A percentile compares a stretch with the other conserved stretches of the same genome.
These are phyloP conservation scores for Schizophyllum amplum DNA, from an alignment of 1,284 basidiomycete species.

Conservation along the genomic window DNA sequence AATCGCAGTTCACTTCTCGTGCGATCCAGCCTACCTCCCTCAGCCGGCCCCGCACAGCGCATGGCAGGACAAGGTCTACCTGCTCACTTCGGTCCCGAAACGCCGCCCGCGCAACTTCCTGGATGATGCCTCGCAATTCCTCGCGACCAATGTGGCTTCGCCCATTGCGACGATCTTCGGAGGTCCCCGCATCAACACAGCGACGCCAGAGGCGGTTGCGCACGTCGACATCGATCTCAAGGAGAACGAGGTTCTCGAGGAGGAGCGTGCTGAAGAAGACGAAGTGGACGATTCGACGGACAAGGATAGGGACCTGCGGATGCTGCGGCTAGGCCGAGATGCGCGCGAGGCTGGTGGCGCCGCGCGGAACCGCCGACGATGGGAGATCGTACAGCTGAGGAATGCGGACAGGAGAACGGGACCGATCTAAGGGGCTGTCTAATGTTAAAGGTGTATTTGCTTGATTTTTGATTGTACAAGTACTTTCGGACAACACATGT, in stretches of 20 bases:
- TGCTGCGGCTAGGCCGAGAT: constrained; percentile 17
- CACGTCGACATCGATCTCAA: constrained; percentile 58
- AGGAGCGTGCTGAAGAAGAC: constrained; percentile 66
- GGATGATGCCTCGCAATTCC: constrained; percentile 57
- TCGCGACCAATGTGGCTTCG: constrained; percentile 48
- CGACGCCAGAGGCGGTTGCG: constrained; percentile 58
- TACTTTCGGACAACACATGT: no score
- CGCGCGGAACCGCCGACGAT: not conserved
- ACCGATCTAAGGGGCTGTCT: not conserved
- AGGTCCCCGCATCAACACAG: constrained; percentile 25
- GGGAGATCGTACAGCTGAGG: constrained; percentile 8
- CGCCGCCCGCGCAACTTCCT: constrained; percentile 59
- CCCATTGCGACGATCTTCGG: constrained; percentile 31
- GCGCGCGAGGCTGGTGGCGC: constrained; percentile 4
- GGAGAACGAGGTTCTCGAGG: constrained; percentile 70
- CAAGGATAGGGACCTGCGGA: constrained; percentile 27
- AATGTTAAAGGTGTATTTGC: not conserved
- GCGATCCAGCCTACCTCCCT: constrained; percentile 54
- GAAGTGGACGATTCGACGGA: constrained; percentile 70
- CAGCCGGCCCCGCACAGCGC: constrained; percentile 25
- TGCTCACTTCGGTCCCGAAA: constrained; percentile 56
- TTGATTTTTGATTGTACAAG: no score
- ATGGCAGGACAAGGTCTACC: constrained; percentile 54
- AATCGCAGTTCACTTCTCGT: constrained; percentile 50
- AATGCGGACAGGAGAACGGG: not conserved